phyloP scores from a whole-genome alignment of 441 rosid species.

The Gossypium schwendimanii region DNA sequence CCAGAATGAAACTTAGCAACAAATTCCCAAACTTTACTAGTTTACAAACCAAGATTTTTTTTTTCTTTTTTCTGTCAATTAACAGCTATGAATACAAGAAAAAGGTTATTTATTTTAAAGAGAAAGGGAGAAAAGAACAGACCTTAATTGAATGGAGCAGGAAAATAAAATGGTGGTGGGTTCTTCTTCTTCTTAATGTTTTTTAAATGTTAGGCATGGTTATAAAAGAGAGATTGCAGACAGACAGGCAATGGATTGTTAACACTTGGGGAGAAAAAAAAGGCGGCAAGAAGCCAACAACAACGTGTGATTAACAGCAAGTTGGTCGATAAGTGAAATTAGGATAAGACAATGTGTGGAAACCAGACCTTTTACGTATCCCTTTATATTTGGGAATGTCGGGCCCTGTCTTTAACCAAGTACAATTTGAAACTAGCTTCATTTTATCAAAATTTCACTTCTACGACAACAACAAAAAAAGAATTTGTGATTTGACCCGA shows the following conservation, averaged over 20 bases:
- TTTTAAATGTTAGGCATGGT: constrained; percentile 1
- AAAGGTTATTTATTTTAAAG: background rate
- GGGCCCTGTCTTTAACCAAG: background rate
- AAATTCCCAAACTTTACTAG: background rate
- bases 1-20: background rate
- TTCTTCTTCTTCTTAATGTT: background rate
- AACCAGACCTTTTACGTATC: constrained; percentile 31
- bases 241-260: background rate
- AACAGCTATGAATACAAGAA: background rate
- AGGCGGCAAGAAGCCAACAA: constrained; percentile 4
- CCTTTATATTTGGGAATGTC: background rate
- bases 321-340: constrained; percentile 15
- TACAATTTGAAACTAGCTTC: background rate
- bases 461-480: too few species aligned
- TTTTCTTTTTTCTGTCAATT: background rate
- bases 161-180: background rate
- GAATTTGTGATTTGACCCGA: background rate
- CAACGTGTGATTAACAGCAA: constrained; percentile 7
- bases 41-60: background rate
- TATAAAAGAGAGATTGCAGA: background rate
- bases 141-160: background rate
- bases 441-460: background rate
- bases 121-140: background rate
- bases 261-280: constrained; percentile 1
- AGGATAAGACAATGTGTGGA: constrained; percentile 56